Conservation (phyloP, 169 alveolate genomes). For the Perkinsus olseni region DNA sequence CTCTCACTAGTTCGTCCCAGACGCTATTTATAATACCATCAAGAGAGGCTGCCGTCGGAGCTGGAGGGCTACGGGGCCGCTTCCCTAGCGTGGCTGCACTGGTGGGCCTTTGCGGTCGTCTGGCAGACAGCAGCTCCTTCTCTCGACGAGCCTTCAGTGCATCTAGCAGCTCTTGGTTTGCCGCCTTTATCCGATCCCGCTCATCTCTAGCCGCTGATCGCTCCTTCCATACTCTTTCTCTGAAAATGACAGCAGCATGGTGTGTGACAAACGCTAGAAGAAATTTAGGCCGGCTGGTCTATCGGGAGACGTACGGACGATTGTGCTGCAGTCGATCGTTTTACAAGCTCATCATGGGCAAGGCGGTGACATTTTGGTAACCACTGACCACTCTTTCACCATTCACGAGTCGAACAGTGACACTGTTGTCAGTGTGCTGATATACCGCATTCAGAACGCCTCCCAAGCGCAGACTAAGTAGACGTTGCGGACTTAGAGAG, state of each 20-base stretch:
- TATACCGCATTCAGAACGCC: too few relatives aligned
- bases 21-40: background rate
- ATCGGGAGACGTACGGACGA: too few relatives aligned
- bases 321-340: too few relatives aligned
- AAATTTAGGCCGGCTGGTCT: too few relatives aligned
- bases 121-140: background rate
- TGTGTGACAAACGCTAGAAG: too few relatives aligned
- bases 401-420: background rate
- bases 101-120: background rate
- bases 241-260: background rate
- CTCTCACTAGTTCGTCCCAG: background rate
- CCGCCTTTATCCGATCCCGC: background rate
- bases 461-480: too few relatives aligned
- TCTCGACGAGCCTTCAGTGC: background rate
- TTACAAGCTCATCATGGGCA: too few relatives aligned
- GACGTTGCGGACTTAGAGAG: too few relatives aligned
- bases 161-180: background rate
- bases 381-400: too few relatives aligned
- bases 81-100: background rate
- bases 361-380: too few relatives aligned
- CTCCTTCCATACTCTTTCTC: background rate
- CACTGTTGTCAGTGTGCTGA: too few relatives aligned
- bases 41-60: background rate
- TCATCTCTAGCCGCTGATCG: background rate
- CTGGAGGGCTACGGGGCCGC: background rate